Conservation (phyloP, 257 asterid species). For the Paulownia fortunei region DNA sequence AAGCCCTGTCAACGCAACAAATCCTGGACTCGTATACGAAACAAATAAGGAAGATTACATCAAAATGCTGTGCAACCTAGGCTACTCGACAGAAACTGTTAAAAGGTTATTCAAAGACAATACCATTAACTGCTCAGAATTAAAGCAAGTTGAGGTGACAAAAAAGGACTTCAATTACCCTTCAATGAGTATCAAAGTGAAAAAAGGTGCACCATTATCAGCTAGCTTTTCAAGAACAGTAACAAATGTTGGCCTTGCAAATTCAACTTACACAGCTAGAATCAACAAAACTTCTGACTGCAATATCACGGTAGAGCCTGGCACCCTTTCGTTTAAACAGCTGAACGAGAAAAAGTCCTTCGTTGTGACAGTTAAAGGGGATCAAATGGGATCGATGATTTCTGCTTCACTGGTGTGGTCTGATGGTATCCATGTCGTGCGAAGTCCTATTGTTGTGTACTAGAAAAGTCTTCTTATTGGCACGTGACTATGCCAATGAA, state of each 20-base stretch:
- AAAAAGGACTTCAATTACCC: slow-evolving; percentile 45
- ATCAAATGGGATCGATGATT: not conserved
- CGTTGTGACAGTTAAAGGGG: slow-evolving; percentile 36
- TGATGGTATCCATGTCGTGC: slow-evolving; percentile 40
- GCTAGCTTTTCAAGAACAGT: slow-evolving; percentile 42
- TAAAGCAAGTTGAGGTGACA: not conserved
- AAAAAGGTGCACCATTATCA: not conserved
- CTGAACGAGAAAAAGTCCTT: slow-evolving; percentile 39
- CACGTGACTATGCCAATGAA: not conserved
- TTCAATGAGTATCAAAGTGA: slow-evolving; percentile 34
- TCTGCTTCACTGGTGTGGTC: slow-evolving; percentile 51
- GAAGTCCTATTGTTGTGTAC: slow-evolving; percentile 42
- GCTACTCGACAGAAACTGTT: slow-evolving; percentile 10
- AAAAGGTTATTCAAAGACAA: slow-evolving; percentile 15
- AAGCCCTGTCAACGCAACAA: slow-evolving; percentile 36
- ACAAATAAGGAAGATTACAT: slow-evolving; percentile 32
- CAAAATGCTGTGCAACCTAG: slow-evolving; percentile 34
- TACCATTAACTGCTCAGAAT: slow-evolving; percentile 23
- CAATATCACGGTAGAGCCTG: slow-evolving; percentile 35
- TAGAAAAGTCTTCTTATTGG: not conserved
- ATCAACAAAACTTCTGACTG: not conserved
- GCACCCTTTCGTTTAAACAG: slow-evolving; percentile 31
- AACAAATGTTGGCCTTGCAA: slow-evolving; percentile 42
- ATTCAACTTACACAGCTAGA: slow-evolving; percentile 44
- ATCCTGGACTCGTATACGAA: slow-evolving; percentile 42